Evolutionary conservation across 2,329 filamentous ascomycete species (phyloP), one percentile per base, ranked within the genome.

Genomic region (Aspergillus udagawae): DNA sequence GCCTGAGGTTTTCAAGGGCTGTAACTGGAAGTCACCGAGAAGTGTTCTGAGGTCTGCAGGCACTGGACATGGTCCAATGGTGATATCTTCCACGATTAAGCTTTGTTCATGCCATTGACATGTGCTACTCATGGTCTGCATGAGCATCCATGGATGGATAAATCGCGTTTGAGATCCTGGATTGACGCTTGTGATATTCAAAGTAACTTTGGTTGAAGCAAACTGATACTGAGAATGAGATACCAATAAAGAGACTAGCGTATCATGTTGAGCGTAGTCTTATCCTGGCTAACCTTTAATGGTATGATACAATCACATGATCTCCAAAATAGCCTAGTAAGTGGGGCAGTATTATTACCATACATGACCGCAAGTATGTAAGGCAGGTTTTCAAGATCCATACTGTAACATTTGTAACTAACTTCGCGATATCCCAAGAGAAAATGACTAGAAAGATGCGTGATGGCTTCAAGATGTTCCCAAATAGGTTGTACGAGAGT

Each of bases 351-450:
- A 28, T 47, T 44, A 38, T 23, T 25, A 47, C 44, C 35, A 52
- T 58, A 60, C 58, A 21, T 45, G 57, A 57, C 51, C 7, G 23
- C 44, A 54, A 53, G 17, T 14, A 23, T 44, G 44, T 47, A 23
- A 35, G n/a, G 29, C 23, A 42, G 56, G 52, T 55, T 58, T 63
- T 62, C 63, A 23, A 47, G 6, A 12, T 27, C 49, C 35, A 60
- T 59, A 65, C 60, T 53, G 63, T 67, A 60, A 63, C 56, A 51
- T 17, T 59, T 41, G 56, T 61, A 63, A 58, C 44, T 51, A 53
- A 52, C 25, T 27, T 53, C 52, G 6, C 29, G 47, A 53, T 53
- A 51, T 49, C 49, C 56, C 52, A 60, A 50, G 55, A 50, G 52
- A 57, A 47, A 23, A 53, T 55, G 27, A 55, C 35, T 27, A 47